Evolutionary conservation across 768 basidiomycete species (phyloP).

Genomic region (Holtermanniella nyarrowii): DNA sequence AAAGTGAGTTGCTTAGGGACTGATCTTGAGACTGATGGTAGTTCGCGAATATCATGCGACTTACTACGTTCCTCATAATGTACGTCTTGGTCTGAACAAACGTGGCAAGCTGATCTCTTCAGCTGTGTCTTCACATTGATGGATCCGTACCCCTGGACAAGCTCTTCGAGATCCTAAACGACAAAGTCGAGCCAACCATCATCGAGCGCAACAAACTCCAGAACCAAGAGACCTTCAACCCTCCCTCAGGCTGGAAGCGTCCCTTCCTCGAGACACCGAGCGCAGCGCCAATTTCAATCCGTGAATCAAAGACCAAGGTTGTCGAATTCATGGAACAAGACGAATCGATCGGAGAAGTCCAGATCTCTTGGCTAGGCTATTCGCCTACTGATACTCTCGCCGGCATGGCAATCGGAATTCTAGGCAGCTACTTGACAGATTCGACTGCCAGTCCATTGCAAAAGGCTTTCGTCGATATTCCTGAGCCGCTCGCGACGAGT

Average conservation of each 20-base stretch:
- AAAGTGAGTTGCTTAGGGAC: constrained; percentile 52
- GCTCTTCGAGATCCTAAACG: constrained; percentile 70
- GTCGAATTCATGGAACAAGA: constrained; percentile 96
- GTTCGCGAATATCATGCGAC: constrained; percentile 79
- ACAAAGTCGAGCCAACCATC: constrained; percentile 71
- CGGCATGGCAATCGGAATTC: constrained; percentile 64
- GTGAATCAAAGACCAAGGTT: constrained; percentile 49
- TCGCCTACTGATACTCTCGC: constrained; percentile 19
- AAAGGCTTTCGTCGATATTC: constrained; percentile 86
- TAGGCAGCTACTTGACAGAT: constrained; percentile 80
- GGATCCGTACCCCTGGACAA: constrained; percentile 72
- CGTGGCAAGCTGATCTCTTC: background rate
- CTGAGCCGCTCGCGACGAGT: constrained; percentile 68
- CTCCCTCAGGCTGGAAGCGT: constrained; percentile 76
- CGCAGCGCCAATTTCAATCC: constrained; percentile 42
- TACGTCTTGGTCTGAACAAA: too few species aligned
- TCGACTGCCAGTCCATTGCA: constrained; percentile 43
- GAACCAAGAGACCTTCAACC: constrained; percentile 14
- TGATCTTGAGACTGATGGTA: constrained; percentile 37
- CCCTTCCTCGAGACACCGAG: constrained; percentile 86
- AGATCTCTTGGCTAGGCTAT: constrained; percentile 68
- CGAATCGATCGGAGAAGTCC: constrained; percentile 74
- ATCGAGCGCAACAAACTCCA: constrained; percentile 53
- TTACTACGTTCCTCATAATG: constrained; percentile 89
- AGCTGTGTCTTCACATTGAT: constrained; percentile 63